Evolutionary conservation across 2,329 filamentous ascomycete species (phyloP).

Genomic region (Cladosporium sp.): DNA sequence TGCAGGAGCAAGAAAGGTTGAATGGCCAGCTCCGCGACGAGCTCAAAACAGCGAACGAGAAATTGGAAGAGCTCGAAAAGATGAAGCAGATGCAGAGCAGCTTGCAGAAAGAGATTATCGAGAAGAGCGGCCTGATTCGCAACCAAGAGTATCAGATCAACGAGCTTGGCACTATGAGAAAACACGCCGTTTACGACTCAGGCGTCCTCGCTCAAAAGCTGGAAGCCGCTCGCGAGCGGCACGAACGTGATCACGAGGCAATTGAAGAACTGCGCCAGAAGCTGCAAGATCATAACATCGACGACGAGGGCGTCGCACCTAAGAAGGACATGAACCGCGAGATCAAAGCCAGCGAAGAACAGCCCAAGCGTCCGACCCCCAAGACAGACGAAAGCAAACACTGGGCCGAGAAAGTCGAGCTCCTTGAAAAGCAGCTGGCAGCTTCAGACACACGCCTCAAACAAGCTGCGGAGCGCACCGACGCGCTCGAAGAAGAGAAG

Average conservation of each 20-base stretch:
- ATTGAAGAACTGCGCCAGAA: constrained; percentile 45
- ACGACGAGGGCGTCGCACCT: constrained; percentile 18
- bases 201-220: constrained; percentile 44
- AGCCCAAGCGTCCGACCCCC: constrained; percentile 10
- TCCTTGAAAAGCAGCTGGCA: constrained; percentile 31
- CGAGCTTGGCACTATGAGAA: constrained; percentile 46
- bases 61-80: constrained; percentile 41
- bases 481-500: constrained; percentile 26
- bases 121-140: constrained; percentile 46
- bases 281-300: constrained; percentile 39
- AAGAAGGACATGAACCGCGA: constrained; percentile 20
- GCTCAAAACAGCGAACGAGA: constrained; percentile 41
- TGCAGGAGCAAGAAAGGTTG: constrained; percentile 45
- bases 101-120: constrained; percentile 48
- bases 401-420: constrained; percentile 26
- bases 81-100: constrained; percentile 42
- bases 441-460: constrained; percentile 30
- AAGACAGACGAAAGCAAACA: constrained; percentile 26
- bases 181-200: constrained; percentile 46
- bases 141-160: constrained; percentile 51
- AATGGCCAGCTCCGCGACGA: constrained; percentile 42
- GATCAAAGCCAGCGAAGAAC: constrained; percentile 14
- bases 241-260: constrained; percentile 45
- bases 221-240: constrained; percentile 44
- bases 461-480: constrained; percentile 29